A percentile compares a stretch with the other conserved stretches of the same genome.
phyloP scores from a whole-genome alignment of 2,329 filamentous ascomycete genomes.

The Colletotrichum paranaense region DNA sequence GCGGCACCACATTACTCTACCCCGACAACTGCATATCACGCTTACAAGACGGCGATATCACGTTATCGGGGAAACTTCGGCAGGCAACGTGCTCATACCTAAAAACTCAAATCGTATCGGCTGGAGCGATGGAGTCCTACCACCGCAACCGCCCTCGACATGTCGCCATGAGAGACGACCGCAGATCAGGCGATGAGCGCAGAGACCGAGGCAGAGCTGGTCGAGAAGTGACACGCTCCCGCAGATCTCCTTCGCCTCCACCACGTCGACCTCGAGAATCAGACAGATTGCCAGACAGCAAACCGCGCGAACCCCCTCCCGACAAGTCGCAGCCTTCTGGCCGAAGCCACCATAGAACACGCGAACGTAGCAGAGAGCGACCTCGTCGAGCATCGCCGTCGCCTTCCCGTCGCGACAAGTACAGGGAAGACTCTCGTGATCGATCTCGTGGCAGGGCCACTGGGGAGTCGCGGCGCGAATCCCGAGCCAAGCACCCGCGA shows the following conservation, averaged over 20 bases:
- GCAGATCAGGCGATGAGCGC: slow-evolving; percentile 52
- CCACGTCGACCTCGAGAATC: slow-evolving; percentile 39
- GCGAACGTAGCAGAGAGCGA: slow-evolving; percentile 41
- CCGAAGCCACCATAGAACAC: slow-evolving; percentile 25
- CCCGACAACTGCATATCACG: slow-evolving; percentile 32
- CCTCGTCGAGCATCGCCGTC: slow-evolving; percentile 42
- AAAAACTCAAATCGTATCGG: slow-evolving; percentile 37
- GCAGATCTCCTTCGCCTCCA: slow-evolving; percentile 48
- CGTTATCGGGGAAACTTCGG: slow-evolving; percentile 37
- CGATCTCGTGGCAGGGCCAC: slow-evolving; percentile 30
- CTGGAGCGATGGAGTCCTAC: slow-evolving; percentile 31
- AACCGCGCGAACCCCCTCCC: slow-evolving; percentile 28
- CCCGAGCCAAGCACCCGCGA: slow-evolving; percentile 24
- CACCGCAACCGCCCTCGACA: slow-evolving; percentile 42
- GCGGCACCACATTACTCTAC: slow-evolving; percentile 4
- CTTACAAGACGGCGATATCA: slow-evolving; percentile 23
- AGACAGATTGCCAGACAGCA: slow-evolving; percentile 38
- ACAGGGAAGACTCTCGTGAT: slow-evolving; percentile 15
- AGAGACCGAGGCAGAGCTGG: slow-evolving; percentile 54
- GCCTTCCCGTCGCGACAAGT: slow-evolving; percentile 30
- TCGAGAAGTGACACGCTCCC: slow-evolving; percentile 47
- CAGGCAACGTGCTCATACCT: slow-evolving; percentile 30
- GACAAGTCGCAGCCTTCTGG: slow-evolving; percentile 35
- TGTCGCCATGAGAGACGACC: slow-evolving; percentile 55
- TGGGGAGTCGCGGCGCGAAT: slow-evolving; percentile 30